A percentile compares a stretch with the other conserved stretches of the same genome.
Evolutionary conservation across 108 stramenopile genomes (phyloP).

Genomic region (Aurantiochytrium sp.): DNA sequence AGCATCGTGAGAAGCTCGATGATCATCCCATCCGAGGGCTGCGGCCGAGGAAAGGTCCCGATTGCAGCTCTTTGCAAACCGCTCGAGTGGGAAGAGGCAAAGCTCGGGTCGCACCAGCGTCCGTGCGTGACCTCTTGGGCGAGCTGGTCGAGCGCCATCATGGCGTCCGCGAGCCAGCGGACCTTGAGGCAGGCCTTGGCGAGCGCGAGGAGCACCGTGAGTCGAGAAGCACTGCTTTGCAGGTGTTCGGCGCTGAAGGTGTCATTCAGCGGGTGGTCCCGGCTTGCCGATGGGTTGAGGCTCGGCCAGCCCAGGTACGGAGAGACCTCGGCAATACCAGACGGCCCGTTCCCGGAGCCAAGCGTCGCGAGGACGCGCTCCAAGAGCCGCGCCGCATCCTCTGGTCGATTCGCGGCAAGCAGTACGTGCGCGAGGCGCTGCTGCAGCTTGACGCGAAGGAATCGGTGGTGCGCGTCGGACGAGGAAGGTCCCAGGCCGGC

Average conservation of each 20-base stretch:
- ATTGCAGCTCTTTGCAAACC: neutral
- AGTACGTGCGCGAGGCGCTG: constrained; percentile 5
- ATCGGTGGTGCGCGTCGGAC: constrained; percentile 18
- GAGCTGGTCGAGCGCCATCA: neutral
- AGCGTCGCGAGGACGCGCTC: neutral
- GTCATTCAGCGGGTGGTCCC: neutral
- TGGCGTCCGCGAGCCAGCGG: constrained; percentile 9
- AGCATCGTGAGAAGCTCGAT: neutral
- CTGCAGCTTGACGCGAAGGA: constrained; percentile 10
- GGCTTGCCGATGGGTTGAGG: neutral
- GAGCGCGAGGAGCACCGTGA: neutral
- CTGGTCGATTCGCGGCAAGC: neutral
- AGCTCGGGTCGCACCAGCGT: constrained; percentile 1
- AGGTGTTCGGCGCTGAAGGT: neutral
- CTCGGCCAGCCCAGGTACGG: neutral
- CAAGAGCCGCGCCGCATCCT: constrained; percentile 11
- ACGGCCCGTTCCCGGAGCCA: neutral
- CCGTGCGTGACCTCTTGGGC: constrained; percentile 1
- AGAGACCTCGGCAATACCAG: constrained; percentile 11
- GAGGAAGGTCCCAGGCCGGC: neutral
- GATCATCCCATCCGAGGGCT: neutral
- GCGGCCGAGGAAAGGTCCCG: neutral
- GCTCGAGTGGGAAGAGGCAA: neutral
- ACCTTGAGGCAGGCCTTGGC: constrained; percentile 15
- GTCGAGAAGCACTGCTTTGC: constrained; percentile 8